Conservation (phyloP, 1,284 basidiomycete genomes). For the Sparassis latifolia region DNA sequence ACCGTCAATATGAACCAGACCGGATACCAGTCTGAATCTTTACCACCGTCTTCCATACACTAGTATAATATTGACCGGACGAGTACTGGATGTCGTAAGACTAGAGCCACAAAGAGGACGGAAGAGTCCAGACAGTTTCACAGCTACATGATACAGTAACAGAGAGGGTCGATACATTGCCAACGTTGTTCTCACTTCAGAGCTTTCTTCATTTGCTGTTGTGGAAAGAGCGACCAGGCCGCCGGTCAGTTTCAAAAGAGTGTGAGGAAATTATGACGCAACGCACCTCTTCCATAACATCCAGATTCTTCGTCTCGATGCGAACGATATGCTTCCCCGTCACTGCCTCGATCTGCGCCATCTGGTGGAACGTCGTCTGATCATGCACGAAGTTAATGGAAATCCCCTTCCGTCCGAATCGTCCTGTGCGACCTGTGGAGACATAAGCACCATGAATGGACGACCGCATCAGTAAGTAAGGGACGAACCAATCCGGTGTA, state of each 20-base stretch:
- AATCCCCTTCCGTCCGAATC: slow-evolving; percentile 92
- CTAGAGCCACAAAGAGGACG: neutral
- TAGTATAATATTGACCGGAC: no score
- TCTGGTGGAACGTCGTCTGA: slow-evolving; percentile 75
- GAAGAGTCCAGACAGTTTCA: neutral
- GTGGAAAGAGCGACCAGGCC: slow-evolving; percentile 4
- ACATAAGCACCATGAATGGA: neutral
- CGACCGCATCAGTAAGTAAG: neutral
- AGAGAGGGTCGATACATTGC: slow-evolving; percentile 8
- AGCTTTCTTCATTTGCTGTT: slow-evolving; percentile 71
- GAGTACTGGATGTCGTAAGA: no score
- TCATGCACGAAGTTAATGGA: slow-evolving; percentile 97
- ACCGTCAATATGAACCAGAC: no score
- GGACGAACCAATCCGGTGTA: slow-evolving; percentile 89
- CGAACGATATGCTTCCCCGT: slow-evolving; percentile 74
- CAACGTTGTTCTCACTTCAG: slow-evolving; percentile 42
- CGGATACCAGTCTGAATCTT: no score
- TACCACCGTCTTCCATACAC: no score
- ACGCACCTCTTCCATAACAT: slow-evolving; percentile 83
- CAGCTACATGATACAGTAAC: slow-evolving; percentile 16
- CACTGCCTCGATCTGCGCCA: slow-evolving; percentile 77
- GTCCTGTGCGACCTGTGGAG: slow-evolving; percentile 79
- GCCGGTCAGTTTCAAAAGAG: neutral
- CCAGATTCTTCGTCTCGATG: slow-evolving; percentile 80
- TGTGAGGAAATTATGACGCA: neutral